Evolutionary conservation across 257 asterid species (phyloP), one percentile per base, ranked within the genome.

Genomic region (Solanum sejunctum): DNA sequence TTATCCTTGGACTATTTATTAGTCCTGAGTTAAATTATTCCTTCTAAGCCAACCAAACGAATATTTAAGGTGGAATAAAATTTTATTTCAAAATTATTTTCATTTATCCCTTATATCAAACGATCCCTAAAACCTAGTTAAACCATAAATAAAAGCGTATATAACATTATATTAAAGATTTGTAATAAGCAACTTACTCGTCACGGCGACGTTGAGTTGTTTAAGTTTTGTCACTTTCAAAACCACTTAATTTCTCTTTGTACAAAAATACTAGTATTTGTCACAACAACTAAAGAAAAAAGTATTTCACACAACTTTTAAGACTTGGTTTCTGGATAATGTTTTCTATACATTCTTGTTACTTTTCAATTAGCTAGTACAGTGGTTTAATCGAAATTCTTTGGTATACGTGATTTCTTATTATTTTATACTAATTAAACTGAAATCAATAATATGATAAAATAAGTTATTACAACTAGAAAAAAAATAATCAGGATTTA

Each of bases 161-260:
- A 0, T 47, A 26, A 23, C 36, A 64, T 15, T 69, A 16, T 15
- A 13, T 17, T n/a, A 49, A 57, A 45, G 47, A 73, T 39, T 58
- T 21, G 7, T 54, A 43, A 15, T 3, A 54, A 87, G 63, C 82
- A 70, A 85, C 91, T 88, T 87, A 28, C 64, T 78, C 87, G 85
- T 87, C 88, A 90, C 91, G 93, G 90, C 84, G 87, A 86, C 89
- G 90, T 69, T 61, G 87, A 85, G 47, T 88, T 85, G 81, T 23
- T 36, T 36, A 36, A 36, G n/a, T 36, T 86, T 85, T 88, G 87
- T 85, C 88, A 39, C 9, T 56, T 39, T 58, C 21, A 70, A 71
- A 79, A 52, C 64, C 23, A 45, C 83, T 56, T n/a, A 20, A 45
- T 47, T 41, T 63, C 28, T 13, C 45, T 16, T 2, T 1, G 1